Evolutionary conservation across 805 yeast species (phyloP).

Genomic region (Zygosaccharomyces pseudorouxii): DNA sequence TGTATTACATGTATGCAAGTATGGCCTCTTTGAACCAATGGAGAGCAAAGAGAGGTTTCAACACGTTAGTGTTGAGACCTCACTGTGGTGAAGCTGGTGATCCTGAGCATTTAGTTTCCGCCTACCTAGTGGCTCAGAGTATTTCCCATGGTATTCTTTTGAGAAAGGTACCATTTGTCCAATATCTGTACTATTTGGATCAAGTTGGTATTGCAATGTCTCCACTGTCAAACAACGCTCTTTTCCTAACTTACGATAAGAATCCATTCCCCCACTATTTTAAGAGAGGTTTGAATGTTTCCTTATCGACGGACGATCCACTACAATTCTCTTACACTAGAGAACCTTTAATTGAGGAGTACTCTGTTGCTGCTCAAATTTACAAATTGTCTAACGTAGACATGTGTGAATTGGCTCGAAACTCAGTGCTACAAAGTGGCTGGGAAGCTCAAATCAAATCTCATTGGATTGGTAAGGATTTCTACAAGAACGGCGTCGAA

Average conservation of each 20-base stretch:
- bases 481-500: conserved; percentile 53
- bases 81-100: conserved; percentile 99
- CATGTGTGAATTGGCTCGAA: conserved; percentile 93
- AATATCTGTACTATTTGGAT: conserved; percentile 86
- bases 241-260: conserved; percentile 92
- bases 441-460: conserved; percentile 81
- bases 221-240: conserved; percentile 92
- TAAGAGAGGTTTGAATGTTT: conserved; percentile 89
- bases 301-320: conserved; percentile 96
- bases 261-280: conserved; percentile 91
- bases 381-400: conserved; percentile 92
- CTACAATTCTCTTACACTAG: conserved; percentile 94
- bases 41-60: conserved; percentile 69
- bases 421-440: conserved; percentile 91
- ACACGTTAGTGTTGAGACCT: conserved; percentile 91
- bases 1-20: conserved; percentile 85
- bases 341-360: conserved; percentile 96
- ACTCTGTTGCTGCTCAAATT: conserved; percentile 96
- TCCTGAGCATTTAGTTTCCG: conserved; percentile 90
- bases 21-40: conserved; percentile 80
- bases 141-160: conserved; percentile 93
- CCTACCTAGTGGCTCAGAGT: conserved; percentile 84
- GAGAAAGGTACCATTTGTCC: conserved; percentile 92
- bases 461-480: conserved; percentile 86
- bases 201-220: conserved; percentile 99